Percentiles rank a stretch among this genome's conserved stretches.
Conservation (phyloP, 2,329 filamentous ascomycete genomes). For the Diaporthe sp. region DNA sequence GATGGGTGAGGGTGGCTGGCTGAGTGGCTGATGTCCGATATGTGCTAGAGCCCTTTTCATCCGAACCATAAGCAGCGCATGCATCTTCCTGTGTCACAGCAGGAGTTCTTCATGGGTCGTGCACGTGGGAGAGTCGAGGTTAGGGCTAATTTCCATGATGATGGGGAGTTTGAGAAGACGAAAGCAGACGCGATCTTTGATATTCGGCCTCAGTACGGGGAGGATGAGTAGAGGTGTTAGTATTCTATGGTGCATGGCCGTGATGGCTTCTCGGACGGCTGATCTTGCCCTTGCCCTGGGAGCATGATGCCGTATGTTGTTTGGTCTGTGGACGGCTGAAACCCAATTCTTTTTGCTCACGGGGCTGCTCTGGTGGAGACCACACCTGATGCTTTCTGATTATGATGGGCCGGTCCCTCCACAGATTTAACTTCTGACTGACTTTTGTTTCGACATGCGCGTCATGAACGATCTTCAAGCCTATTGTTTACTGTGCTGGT, state of each 20-base stretch:
- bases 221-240: constrained; percentile 2
- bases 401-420: background rate
- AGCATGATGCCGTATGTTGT: background rate
- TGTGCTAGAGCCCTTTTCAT: constrained; percentile 42
- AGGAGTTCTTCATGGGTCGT: constrained; percentile 43
- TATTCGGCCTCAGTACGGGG: constrained; percentile 37
- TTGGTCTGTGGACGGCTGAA: background rate
- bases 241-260: background rate
- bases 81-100: constrained; percentile 42
- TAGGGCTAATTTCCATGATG: constrained; percentile 43
- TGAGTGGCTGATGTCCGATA: background rate
- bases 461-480: background rate
- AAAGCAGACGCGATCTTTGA: constrained; percentile 41
- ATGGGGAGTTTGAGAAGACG: constrained; percentile 38
- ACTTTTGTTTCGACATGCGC: background rate
- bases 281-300: background rate
- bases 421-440: background rate
- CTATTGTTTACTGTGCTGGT: background rate
- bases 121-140: constrained; percentile 42
- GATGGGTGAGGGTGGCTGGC: background rate
- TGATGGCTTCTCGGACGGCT: background rate
- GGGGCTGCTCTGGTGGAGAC: background rate
- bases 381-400: background rate
- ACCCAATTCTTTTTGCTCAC: background rate
- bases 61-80: constrained; percentile 45